Base-by-base conservation (phyloP, 345 rosid genomes). In the Salix arbutifolia region DNA sequence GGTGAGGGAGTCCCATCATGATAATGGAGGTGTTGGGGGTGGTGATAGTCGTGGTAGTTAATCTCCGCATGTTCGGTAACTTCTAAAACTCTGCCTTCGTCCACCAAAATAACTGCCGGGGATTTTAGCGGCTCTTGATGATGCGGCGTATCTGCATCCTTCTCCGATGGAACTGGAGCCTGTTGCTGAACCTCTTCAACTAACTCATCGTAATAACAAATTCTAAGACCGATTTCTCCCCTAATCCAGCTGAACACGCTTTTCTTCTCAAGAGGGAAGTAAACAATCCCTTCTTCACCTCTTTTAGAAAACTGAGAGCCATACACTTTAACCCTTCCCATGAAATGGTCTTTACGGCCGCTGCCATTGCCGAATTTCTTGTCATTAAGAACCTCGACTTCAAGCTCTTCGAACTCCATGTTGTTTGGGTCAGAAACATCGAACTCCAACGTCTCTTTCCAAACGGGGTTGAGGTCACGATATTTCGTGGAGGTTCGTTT, bases 241-340 rank as follows among this genome's bases (percentile, higher is more conserved):
- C 90, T 83, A 73, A 95, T 85, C 96, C 97, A 95, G 83, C 97
- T 91, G 69, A 95, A 93, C 0, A 95, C 97, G 73, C 96, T 95
- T 85, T 93, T 95, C 86, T 89, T 95, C 87, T 95, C 99, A 78
- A 95, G 76, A 6, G 89, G 86, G 74, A 82, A 87, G 79, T 95
- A 95, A 35, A 91, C 86, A 69, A 95, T 79, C 9, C 97, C 97
- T 81, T 91, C 97, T 14, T 93, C 91, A 1, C 99, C 98, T 71
- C 87, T 79, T 72, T 37, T 83, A 1, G 91, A 69, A 67, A 95
- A 93, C 84, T 90, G 97, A 26, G 94, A 85, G 7, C 97, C 99
- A 73, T 86, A 93, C 77, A 95, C 74, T 88, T 95, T 95, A 4
- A 95, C 92, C 72, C 99, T 81, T 1, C 99, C 97, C 42, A 95